These are phyloP conservation scores for Kwoniella botswanensis DNA, from an alignment of 768 basidiomycete genomes.

Conservation along the genomic window DNA sequence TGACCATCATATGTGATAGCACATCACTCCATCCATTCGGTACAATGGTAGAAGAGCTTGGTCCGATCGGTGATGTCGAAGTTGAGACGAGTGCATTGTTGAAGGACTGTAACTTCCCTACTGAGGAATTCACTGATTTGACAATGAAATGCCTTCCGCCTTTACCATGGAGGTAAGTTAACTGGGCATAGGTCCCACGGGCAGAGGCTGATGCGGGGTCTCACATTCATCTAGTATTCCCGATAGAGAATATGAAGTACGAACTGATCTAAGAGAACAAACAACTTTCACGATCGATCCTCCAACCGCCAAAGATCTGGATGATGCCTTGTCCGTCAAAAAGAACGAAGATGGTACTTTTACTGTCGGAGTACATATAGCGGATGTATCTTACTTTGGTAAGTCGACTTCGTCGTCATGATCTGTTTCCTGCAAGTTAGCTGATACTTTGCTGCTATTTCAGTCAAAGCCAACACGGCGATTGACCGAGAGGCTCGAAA, in stretches of 20 bases:
- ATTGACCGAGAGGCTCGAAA: constrained; percentile 97
- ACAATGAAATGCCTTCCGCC: constrained; percentile 95
- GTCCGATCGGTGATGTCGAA: constrained; percentile 97
- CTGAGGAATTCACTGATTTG: constrained; percentile 93
- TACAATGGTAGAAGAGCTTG: constrained; percentile 95
- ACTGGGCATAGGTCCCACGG: constrained; percentile 11
- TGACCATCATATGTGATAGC: constrained; percentile 65
- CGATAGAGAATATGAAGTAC: constrained; percentile 82
- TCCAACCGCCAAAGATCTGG: constrained; percentile 82
- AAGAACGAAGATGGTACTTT: constrained; percentile 88
- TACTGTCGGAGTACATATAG: constrained; percentile 92
- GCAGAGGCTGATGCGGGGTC: constrained; percentile 64
- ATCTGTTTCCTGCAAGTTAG: constrained; percentile 15
- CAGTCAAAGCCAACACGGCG: constrained; percentile 68
- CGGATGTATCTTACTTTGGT: constrained; percentile 89
- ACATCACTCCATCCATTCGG: constrained; percentile 99
- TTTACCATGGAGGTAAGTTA: constrained; percentile 73
- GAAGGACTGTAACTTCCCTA: constrained; percentile 99
- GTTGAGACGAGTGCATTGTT: constrained; percentile 96
- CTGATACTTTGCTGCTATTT: not conserved
- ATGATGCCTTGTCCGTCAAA: constrained; percentile 91
- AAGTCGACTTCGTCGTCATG: constrained; percentile 62
- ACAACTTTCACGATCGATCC: constrained; percentile 95
- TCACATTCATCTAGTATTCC: constrained; percentile 64
- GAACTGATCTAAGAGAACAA: constrained; percentile 83